Evolutionary conservation across 2,329 filamentous ascomycete genomes (phyloP).

Genomic region (Calonectria multiphialidica): DNA sequence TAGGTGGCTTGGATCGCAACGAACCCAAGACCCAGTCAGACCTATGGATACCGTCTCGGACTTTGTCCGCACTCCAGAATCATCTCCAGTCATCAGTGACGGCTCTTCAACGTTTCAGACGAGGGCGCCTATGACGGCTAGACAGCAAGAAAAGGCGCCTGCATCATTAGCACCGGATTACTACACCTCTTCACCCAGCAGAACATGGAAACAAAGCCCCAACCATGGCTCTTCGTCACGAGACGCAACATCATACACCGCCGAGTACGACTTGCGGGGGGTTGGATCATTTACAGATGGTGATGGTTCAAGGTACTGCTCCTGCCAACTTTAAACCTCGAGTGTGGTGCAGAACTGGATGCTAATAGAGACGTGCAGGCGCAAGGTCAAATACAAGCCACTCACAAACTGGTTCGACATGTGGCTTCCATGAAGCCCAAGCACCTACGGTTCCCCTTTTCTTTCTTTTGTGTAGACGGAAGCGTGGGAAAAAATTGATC

Average conservation of each 20-base stretch:
- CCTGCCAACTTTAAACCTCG: background rate
- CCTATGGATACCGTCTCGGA: conserved; percentile 36
- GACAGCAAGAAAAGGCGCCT: conserved; percentile 30
- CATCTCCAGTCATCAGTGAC: conserved; percentile 42
- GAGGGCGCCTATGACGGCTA: conserved; percentile 18
- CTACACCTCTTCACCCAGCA: conserved; percentile 29
- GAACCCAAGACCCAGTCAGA: conserved; percentile 31
- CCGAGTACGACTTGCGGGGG: conserved; percentile 39
- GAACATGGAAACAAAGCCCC: conserved; percentile 11
- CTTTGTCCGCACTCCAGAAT: conserved; percentile 37
- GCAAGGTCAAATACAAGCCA: conserved; percentile 43
- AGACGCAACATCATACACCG: conserved; percentile 25
- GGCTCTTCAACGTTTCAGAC: conserved; percentile 37
- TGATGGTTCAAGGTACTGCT: conserved; percentile 17
- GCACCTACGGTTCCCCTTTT: background rate
- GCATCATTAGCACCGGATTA: conserved; percentile 21
- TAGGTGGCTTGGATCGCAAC: conserved; percentile 42
- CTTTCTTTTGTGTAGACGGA: background rate
- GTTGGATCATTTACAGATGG: conserved; percentile 37
- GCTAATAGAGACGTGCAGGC: conserved; percentile 21
- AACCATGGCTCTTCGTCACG: conserved; percentile 28
- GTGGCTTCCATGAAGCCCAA: conserved; percentile 39
- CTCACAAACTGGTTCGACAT: conserved; percentile 44
- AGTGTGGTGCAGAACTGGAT: background rate
- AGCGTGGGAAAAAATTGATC: background rate